Evolutionary conservation across 495 filamentous ascomycete genomes (phyloP).

Genomic region (Aspergillus panamensis): DNA sequence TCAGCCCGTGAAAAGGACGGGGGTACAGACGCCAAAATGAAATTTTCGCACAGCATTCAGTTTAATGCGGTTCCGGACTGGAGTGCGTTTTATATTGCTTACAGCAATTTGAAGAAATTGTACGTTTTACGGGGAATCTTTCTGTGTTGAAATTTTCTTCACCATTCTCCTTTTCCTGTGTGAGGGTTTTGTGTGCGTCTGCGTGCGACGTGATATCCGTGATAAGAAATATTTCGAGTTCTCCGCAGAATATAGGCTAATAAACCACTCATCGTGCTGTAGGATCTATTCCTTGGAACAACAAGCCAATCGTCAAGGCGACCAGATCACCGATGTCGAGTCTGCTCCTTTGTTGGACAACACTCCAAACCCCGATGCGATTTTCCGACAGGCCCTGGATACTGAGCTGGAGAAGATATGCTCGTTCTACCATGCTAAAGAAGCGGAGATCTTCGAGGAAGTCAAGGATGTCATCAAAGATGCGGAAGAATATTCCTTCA

Average conservation of each 20-base stretch:
- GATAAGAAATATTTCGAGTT: not conserved
- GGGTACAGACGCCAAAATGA: slow-evolving; percentile 73
- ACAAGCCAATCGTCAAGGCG: slow-evolving; percentile 52
- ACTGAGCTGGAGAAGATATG: slow-evolving; percentile 89
- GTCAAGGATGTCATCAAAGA: slow-evolving; percentile 74
- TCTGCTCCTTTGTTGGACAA: slow-evolving; percentile 73
- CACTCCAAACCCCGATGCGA: slow-evolving; percentile 63
- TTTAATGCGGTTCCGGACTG: slow-evolving; percentile 99
- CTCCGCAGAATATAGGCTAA: slow-evolving; percentile 25
- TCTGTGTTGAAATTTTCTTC: not conserved
- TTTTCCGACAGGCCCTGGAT: slow-evolving; percentile 79
- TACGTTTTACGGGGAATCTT: slow-evolving; percentile 45
- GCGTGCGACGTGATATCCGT: not conserved
- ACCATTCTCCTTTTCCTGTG: not conserved
- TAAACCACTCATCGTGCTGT: slow-evolving; percentile 5
- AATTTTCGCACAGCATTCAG: slow-evolving; percentile 99
- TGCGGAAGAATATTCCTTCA: slow-evolving; percentile 64
- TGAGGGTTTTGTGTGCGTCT: not conserved
- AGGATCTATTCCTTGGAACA: slow-evolving; percentile 96
- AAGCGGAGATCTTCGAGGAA: slow-evolving; percentile 77
- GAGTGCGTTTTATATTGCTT: slow-evolving; percentile 96
- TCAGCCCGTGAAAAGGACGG: slow-evolving; percentile 20
- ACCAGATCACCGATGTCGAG: slow-evolving; percentile 63
- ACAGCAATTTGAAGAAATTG: slow-evolving; percentile 98
- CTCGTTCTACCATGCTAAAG: slow-evolving; percentile 84